Evolutionary conservation across 1,284 basidiomycete species (phyloP).

Genomic region (Naganishia sp.): DNA sequence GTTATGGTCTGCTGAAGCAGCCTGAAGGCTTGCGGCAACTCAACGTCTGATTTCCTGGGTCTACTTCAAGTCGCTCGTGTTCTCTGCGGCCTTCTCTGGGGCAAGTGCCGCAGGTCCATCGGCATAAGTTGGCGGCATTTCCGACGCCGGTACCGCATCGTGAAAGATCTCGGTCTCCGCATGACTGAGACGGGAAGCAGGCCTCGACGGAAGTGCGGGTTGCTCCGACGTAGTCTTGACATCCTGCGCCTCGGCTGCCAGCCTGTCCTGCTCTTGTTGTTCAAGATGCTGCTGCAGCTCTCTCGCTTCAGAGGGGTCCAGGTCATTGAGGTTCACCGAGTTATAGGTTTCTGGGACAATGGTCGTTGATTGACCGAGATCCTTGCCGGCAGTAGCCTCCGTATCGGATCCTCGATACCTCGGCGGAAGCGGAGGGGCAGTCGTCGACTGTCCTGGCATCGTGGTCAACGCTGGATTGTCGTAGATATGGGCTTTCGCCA

Average conservation of each 20-base stretch:
- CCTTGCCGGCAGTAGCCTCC: background rate
- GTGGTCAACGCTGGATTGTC: slow-evolving; percentile 12
- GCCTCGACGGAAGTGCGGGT: slow-evolving; percentile 3
- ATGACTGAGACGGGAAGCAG: slow-evolving; percentile 5
- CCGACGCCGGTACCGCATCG: background rate
- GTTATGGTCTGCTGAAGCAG: too few species aligned
- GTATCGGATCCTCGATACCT: background rate
- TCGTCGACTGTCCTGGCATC: slow-evolving; percentile 5
- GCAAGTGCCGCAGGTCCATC: background rate
- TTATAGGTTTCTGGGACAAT: background rate
- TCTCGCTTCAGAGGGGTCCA: slow-evolving; percentile 15
- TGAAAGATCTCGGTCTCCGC: slow-evolving; percentile 12
- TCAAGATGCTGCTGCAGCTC: slow-evolving; percentile 22
- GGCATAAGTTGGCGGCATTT: background rate
- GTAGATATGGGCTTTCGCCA: slow-evolving; percentile 25
- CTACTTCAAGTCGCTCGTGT: background rate
- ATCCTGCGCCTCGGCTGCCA: background rate
- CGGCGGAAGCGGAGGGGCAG: slow-evolving; percentile 30
- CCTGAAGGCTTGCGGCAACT: too few species aligned
- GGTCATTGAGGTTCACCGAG: background rate
- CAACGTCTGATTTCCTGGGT: background rate
- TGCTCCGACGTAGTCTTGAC: background rate
- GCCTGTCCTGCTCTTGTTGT: slow-evolving; percentile 10
- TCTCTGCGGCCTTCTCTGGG: background rate
- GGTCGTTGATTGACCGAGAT: background rate